Evolutionary conservation across 2,329 filamentous ascomycete genomes (phyloP), one percentile per base, ranked within the genome.

Genomic region (Cercospora janseana): DNA sequence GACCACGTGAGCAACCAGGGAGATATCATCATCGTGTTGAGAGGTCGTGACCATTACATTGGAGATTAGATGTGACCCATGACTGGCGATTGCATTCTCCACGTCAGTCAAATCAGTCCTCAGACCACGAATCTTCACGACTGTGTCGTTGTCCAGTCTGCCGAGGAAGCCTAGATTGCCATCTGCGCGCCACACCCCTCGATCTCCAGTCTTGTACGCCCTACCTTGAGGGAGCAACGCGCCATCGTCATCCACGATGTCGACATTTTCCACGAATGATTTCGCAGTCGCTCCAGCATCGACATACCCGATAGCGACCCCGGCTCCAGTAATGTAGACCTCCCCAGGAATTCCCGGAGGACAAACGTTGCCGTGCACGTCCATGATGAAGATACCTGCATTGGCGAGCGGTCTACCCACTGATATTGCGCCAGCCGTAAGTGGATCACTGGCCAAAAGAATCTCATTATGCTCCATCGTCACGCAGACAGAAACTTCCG

Each of bases 101-200:
- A 79, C 67, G 5, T 80, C 78, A 3, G 63, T 57, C 0, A 80
- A 60, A 10, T 80, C 76, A 18, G 79, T 45, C 1, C 74, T 68
- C 2, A 73, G 44, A 1, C 74, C 75, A 2, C 67, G 63, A 1
- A 79, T 59, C 55, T 79, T 79, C 53, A 78, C 60, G 34, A 75
- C 69, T 4, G 68, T 72, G 44, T 77, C 73, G 3, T 71, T 72
- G 1, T 51, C 60, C 1, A 72, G 68, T 0, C 74, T 70, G 0
- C 72, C 71, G 4, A 66, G 46, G 23, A 71, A 60, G 1, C 66
- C 44, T 0, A 77, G 56, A 0, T 58, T 52, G 1, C 73, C 73
- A 23, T 72, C 65, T 0, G 50, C 15, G 1, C 49, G 49, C 18
- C 73, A 57, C 2, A 63, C 61, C 1, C 69, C 74, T 12, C 52